Base-by-base conservation (phyloP, 441 rosid species). In the Populus hybrid region DNA sequence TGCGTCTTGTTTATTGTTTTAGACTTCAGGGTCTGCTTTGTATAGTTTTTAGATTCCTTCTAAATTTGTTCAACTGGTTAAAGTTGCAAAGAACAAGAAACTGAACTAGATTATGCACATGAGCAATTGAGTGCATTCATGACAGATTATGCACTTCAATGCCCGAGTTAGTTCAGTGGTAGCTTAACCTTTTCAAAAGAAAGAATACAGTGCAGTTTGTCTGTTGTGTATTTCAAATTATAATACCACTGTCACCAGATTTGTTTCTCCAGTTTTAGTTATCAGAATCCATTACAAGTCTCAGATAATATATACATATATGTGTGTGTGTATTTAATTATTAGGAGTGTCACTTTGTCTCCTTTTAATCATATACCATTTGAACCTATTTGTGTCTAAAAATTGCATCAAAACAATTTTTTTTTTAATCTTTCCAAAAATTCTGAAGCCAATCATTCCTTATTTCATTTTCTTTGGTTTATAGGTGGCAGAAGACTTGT, bases 401-500 rank as follows among this genome's bases (percentile, higher is more conserved):
- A n/a, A n/a, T 53, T 53, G 61, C 61, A 53, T 53, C 7, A 16
- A 53, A 16, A 53, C 0, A 0, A 2, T 2, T 28, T 2, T 28
- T 2, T 28, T 28, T 28, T 28, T 28, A 28, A 28, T 28, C 29
- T 28, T 74, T 79, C 36, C 69, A 29, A 7, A 28, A 31, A 33
- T 61, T 64, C 23, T 64, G 4, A 26, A 45, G 72, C 68, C 63
- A 70, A 50, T 79, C 33, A 67, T 28, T 69, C 67, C 18, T 69
- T 64, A 59, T 45, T 18, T 74, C 69, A 24, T 69, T 12, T 68
- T 81, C 77, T 26, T 59, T 72, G 79, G 72, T 83, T 83, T 78
- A 38, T 82, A 94, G 98, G 99, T 94, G 85, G 98, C 98, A 26
- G 99, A 95, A 87, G 97, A 92, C 75, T 87, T 95, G 68, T 95